These are phyloP conservation scores for Solanum lycopersicoides DNA, from an alignment of 257 asterid genomes.

Conservation along the genomic window DNA sequence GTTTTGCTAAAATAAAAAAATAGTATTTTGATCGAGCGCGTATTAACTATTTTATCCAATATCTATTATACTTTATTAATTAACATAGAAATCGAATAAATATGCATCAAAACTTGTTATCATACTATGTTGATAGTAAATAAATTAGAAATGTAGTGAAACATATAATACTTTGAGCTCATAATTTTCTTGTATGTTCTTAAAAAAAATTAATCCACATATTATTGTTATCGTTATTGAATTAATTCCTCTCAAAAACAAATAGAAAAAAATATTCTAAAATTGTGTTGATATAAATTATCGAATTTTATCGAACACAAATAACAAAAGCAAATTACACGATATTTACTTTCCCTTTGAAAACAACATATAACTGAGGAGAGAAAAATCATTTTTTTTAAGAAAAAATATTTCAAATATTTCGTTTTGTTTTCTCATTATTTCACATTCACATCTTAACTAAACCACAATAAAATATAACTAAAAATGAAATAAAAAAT, in stretches of 20 bases:
- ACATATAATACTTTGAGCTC: too few species aligned
- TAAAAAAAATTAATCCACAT: too few species aligned
- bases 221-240: too few species aligned
- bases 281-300: too few species aligned
- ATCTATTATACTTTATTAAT: not conserved
- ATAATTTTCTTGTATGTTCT: too few species aligned
- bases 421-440: too few species aligned
- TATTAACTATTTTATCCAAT: not conserved
- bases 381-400: not conserved
- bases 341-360: too few species aligned
- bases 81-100: not conserved
- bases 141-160: too few species aligned
- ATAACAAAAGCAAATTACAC: not conserved
- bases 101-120: not conserved
- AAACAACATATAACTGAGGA: not conserved
- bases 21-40: not conserved
- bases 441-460: not conserved
- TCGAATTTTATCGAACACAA: not conserved
- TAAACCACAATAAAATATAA: not conserved
- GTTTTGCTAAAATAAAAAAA: not conserved
- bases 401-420: too few species aligned
- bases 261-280: too few species aligned
- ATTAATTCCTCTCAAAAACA: not conserved
- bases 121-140: too few species aligned
- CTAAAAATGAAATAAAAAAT: not conserved